Evolutionary conservation across 1,139 yeast species (phyloP).

Genomic region (Debaryomyces nepalensis): DNA sequence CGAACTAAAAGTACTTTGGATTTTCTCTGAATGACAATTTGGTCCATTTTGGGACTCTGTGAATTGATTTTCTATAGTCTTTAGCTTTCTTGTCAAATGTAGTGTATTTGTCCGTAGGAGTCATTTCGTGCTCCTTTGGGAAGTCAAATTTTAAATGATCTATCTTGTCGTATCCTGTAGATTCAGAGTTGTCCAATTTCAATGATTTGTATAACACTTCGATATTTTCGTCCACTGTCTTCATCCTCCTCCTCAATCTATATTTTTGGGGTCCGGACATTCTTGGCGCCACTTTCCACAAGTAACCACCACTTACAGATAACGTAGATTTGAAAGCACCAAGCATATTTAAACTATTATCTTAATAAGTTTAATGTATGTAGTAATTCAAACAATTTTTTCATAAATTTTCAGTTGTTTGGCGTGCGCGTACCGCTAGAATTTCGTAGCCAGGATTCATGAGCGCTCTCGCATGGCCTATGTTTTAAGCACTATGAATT

Average conservation of each 20-base stretch:
- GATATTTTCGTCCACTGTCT: slow-evolving; percentile 78
- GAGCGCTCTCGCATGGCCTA: too few relatives aligned
- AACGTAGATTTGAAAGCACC: slow-evolving; percentile 78
- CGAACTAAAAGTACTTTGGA: slow-evolving; percentile 69
- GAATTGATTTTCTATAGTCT: slow-evolving; percentile 87
- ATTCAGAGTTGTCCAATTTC: slow-evolving; percentile 35
- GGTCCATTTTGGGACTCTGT: slow-evolving; percentile 89
- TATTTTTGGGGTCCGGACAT: slow-evolving; percentile 81
- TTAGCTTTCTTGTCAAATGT: slow-evolving; percentile 76
- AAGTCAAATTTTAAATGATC: slow-evolving; percentile 58
- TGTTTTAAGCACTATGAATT: too few relatives aligned
- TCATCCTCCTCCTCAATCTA: slow-evolving; percentile 82
- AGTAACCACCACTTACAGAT: slow-evolving; percentile 74
- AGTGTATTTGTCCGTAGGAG: slow-evolving; percentile 81
- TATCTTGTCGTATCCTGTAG: slow-evolving; percentile 55
- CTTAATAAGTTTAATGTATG: not conserved
- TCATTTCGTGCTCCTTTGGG: slow-evolving; percentile 85
- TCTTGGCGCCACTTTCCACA: slow-evolving; percentile 75
- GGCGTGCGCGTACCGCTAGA: slow-evolving; percentile 8
- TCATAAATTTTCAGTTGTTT: slow-evolving; percentile 8
- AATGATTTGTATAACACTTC: slow-evolving; percentile 72
- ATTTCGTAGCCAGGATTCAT: too few relatives aligned
- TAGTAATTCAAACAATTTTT: slow-evolving; percentile 1
- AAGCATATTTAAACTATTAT: slow-evolving; percentile 53
- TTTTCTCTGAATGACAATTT: slow-evolving; percentile 78